Evolutionary conservation across 2,329 filamentous ascomycete species (phyloP).

Genomic region (Teratosphaeria gauchensis): DNA sequence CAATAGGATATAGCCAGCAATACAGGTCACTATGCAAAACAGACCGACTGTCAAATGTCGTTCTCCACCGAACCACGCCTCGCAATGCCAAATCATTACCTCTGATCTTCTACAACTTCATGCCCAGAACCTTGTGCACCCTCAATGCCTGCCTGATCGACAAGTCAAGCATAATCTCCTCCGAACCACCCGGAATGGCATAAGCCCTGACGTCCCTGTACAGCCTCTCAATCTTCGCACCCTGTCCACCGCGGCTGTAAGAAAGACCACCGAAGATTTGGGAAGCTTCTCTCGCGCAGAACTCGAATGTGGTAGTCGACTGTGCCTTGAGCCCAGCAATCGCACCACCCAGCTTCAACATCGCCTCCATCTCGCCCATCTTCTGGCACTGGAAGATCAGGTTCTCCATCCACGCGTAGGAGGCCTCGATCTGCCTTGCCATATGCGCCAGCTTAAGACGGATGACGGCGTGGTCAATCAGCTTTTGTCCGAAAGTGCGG

Average conservation of each 20-base stretch:
- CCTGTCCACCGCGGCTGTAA: constrained; percentile 88
- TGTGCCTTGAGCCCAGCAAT: constrained; percentile 94
- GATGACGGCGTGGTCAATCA: constrained; percentile 95
- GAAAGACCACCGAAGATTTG: constrained; percentile 95
- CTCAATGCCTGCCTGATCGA: constrained; percentile 84
- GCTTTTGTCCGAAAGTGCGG: constrained; percentile 88
- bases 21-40: not conserved
- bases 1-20: not conserved
- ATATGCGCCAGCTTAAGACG: constrained; percentile 96
- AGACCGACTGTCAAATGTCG: not conserved
- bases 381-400: constrained; percentile 84
- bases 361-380: constrained; percentile 92
- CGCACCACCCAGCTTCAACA: constrained; percentile 87
- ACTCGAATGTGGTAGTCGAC: constrained; percentile 88
- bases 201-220: constrained; percentile 95
- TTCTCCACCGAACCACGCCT: not conserved
- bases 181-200: constrained; percentile 83
- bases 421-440: constrained; percentile 94
- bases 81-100: not conserved
- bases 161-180: constrained; percentile 97
- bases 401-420: constrained; percentile 95
- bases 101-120: constrained; percentile 66
- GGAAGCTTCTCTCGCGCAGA: constrained; percentile 88
- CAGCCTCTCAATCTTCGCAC: constrained; percentile 85
- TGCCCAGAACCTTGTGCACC: constrained; percentile 83